Evolutionary conservation across 2,329 filamentous ascomycete genomes (phyloP), one percentile per base, ranked within the genome.

Genomic region (Phialocephala sp.): DNA sequence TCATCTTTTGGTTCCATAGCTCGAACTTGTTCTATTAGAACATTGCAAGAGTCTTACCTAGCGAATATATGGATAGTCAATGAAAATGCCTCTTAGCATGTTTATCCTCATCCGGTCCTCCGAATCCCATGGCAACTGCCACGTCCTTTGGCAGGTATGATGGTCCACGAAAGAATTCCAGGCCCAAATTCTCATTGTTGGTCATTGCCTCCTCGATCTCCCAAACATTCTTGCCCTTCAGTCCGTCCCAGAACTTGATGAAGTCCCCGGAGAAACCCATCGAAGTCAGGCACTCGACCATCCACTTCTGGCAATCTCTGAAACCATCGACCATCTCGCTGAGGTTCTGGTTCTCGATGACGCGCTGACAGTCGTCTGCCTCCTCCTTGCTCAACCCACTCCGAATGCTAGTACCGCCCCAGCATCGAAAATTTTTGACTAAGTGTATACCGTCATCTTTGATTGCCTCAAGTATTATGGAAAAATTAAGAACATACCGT

Each of bases 241-340:
- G 41, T 43, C 41, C 41, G 15, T 43, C 41, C 41, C 41, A 43
- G n/a, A 43, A n/a, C 6, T 43, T 43, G 6, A 43, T n/a, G 15
- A 18, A 15, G 12, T 14, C 41, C 15, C 18, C 14, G 18, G n/a
- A 18, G 15, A 43, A 43, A 14, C 41, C 15, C 15, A 43, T 18
- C 6, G 15, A 43, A 43, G 14, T 14, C 12, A 59, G 12, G 41
- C 56, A 41, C 56, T 59, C 56, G 15, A 59, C 20, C 6, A 45
- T 36, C 56, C 56, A 59, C 41, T 59, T 57, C 36, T 59, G 56
- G 27, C 56, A 59, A n/a, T 59, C 56, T 36, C 56, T 14, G 14
- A 59, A 20, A 8, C 56, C 56, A 20, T 45, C 35, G 56, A 41
- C 56, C 14, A 59, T 43, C 2, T 20, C n/a, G 12, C 36, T 59